Conservation (phyloP, 768 basidiomycete genomes). For the Lactarius trivialis region DNA sequence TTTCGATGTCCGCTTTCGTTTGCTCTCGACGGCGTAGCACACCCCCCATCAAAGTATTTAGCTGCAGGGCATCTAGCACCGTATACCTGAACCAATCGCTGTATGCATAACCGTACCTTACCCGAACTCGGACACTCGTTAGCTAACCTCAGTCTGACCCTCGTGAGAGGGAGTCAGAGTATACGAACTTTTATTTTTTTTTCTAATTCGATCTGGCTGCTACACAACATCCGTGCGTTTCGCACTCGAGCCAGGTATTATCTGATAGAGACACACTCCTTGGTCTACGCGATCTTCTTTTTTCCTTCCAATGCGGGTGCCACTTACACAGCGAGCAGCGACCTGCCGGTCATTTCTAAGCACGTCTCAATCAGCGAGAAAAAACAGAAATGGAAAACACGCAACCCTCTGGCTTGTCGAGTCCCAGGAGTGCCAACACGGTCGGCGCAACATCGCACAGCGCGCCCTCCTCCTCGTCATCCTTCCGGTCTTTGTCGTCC, state of each 20-base stretch:
- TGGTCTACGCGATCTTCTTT: neutral
- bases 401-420: constrained; percentile 62
- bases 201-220: neutral
- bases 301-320: neutral
- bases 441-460: constrained; percentile 91
- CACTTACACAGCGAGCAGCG: constrained; percentile 34
- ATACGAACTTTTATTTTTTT: neutral
- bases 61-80: neutral
- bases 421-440: constrained; percentile 68
- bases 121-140: neutral
- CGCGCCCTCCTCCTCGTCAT: constrained; percentile 61
- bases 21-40: neutral
- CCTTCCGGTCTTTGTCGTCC: constrained; percentile 43
- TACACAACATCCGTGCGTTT: neutral
- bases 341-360: constrained; percentile 49
- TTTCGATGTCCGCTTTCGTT: neutral
- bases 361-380: neutral
- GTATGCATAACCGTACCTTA: constrained; percentile 1
- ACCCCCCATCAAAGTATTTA: neutral
- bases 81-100: neutral
- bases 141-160: neutral
- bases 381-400: constrained; percentile 21
- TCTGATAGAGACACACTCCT: neutral
- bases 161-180: no score
- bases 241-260: neutral